Evolutionary conservation across 208 protist species (phyloP), one percentile per base, ranked within the genome.

Genomic region (Leishmania arabica): DNA sequence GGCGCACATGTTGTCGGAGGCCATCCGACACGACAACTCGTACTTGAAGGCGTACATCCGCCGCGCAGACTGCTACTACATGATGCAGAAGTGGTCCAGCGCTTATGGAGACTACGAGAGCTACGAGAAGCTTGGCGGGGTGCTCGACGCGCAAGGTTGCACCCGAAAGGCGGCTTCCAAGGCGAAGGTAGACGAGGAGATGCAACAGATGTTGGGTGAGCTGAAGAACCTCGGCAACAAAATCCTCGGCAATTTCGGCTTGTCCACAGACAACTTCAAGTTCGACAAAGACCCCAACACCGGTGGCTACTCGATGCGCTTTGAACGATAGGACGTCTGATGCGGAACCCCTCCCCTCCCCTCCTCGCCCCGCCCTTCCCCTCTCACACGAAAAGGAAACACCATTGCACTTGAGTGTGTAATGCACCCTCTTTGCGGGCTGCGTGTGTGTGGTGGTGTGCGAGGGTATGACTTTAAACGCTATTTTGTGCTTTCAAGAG

Each of bases 261-360:
- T 99, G 19, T 98, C 92, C 3, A 98, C 97, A 19, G 98, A 99
- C 76, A 99, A 99, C 88, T 99, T 99, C 84, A 96, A 99, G 88
- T 96, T 99, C 70, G 92, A 98, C 73, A 98, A 99, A 85, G 97
- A 99, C 86, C 95, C 95, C 19, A 91, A 90, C 65, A 94, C 90
- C 9, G 98, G 98, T 19, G 90, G 90, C 45, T 99, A 99, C 83
- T 98, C 94, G 37, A 93, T 99, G 91, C 97, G 98, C 19, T 99
- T 99, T 79, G 95, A 98, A 82, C 89, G 89, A 4, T 85, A 53
- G 42, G 40, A 49, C 19, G 56, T 68, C 42, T 71, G 75, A 40
- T 27, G 45, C 47, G 51, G 34, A 54, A 64, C 62, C 42, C n/a
- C n/a, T 8, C 51, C n/a, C 47, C 0, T 47, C 1, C 3, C 17